Percentiles rank a stretch among this genome's conserved stretches.
phyloP scores from a whole-genome alignment of 805 yeast genomes.

The Huiozyma naganishii region DNA sequence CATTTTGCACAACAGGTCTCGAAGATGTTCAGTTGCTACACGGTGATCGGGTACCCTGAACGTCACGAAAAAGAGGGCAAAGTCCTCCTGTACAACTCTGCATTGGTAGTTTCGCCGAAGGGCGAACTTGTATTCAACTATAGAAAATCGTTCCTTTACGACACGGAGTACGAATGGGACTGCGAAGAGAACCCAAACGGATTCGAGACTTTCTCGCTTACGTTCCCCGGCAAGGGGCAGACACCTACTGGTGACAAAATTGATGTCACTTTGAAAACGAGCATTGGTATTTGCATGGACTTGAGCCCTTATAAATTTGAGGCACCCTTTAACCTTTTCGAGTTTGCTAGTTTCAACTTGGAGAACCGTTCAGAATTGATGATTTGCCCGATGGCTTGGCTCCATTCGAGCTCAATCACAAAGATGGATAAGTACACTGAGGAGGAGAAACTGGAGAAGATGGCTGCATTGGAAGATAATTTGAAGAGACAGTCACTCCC shows the following conservation, averaged over 20 bases:
- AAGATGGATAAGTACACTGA: conserved; percentile 7
- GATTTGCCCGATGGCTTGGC: conserved; percentile 84
- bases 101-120: conserved; percentile 45
- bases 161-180: conserved; percentile 76
- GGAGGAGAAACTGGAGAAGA: conserved; percentile 6
- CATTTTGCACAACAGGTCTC: conserved; percentile 50
- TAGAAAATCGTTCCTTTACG: conserved; percentile 65
- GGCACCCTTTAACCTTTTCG: conserved; percentile 68
- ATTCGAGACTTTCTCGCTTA: conserved; percentile 42
- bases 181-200: conserved; percentile 55
- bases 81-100: conserved; percentile 51
- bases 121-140: conserved; percentile 59
- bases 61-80: conserved; percentile 5
- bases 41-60: conserved; percentile 82
- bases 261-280: conserved; percentile 30
- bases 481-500: conserved; percentile 13
- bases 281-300: conserved; percentile 91
- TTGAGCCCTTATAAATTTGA: conserved; percentile 75
- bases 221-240: conserved; percentile 17
- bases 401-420: conserved; percentile 38
- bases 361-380: conserved; percentile 42
- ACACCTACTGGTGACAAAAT: not conserved
- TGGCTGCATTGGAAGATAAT: conserved; percentile 5
- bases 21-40: conserved; percentile 42
- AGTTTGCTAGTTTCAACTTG: conserved; percentile 49